phyloP scores from a whole-genome alignment of 768 basidiomycete genomes.

The Suillus ampliporus region DNA sequence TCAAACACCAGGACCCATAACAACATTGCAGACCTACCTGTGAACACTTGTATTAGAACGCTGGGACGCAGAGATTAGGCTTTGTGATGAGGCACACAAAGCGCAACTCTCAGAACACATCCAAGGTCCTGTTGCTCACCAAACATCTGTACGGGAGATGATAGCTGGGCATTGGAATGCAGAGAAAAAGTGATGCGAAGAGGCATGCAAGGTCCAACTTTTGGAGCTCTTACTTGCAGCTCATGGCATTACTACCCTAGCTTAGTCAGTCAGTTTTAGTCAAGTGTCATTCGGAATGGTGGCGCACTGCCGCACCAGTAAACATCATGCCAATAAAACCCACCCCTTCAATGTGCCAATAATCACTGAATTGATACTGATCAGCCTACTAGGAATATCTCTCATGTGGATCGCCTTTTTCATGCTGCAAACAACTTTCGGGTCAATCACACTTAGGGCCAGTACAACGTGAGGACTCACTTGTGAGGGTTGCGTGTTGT shows the following conservation, averaged over 20 bases:
- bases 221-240: neutral
- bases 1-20: neutral
- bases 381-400: slow-evolving; percentile 41
- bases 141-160: neutral
- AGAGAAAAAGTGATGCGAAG: neutral
- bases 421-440: slow-evolving; percentile 66
- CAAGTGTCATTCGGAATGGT: too few species aligned
- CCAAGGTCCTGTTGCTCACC: too few species aligned
- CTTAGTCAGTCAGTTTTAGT: neutral
- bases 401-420: slow-evolving; percentile 59
- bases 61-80: neutral
- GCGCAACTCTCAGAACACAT: neutral
- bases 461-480: too few species aligned
- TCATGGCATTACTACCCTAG: neutral
- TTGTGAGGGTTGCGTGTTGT: too few species aligned
- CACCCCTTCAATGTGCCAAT: too few species aligned
- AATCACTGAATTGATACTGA: slow-evolving; percentile 3
- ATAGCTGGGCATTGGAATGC: neutral
- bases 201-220: neutral
- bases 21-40: neutral
- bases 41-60: neutral
- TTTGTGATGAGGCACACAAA: neutral
- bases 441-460: slow-evolving; percentile 44
- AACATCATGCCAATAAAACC: too few species aligned
- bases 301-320: too few species aligned